Evolutionary conservation across 306 rosid species (phyloP).

Genomic region (Corylus americana): DNA sequence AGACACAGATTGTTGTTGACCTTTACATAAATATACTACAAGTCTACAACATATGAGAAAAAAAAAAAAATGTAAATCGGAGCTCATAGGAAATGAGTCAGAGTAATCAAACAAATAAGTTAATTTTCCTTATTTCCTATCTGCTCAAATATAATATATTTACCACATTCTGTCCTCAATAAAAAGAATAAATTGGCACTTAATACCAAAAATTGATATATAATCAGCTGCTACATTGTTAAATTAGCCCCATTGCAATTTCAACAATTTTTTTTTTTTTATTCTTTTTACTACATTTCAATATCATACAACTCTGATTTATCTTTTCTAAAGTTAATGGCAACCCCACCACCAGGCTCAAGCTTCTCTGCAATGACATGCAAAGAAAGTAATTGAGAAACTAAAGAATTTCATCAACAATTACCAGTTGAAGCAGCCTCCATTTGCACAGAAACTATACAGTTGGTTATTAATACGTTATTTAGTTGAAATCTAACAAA

Average conservation of each 20-base stretch:
- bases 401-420: not conserved
- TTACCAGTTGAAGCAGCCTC: not conserved
- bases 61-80: no score
- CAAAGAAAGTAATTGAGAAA: not conserved
- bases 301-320: conserved; percentile 24
- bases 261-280: not conserved
- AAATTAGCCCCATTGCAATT: not conserved
- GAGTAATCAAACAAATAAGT: no score
- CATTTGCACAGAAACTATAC: conserved; percentile 14
- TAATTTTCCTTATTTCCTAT: no score
- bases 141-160: not conserved
- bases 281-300: not conserved
- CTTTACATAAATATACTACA: no score
- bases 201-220: not conserved
- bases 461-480: not conserved
- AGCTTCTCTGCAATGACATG: conserved; percentile 19
- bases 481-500: not conserved
- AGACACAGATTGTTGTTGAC: no score
- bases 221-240: conserved; percentile 2
- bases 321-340: conserved; percentile 33
- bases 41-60: no score
- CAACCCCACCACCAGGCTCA: conserved; percentile 11
- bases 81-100: no score
- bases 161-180: conserved; percentile 15
- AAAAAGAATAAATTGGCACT: conserved; percentile 40